Conservation (phyloP, 495 filamentous ascomycete species). For the Tuber brumale region DNA sequence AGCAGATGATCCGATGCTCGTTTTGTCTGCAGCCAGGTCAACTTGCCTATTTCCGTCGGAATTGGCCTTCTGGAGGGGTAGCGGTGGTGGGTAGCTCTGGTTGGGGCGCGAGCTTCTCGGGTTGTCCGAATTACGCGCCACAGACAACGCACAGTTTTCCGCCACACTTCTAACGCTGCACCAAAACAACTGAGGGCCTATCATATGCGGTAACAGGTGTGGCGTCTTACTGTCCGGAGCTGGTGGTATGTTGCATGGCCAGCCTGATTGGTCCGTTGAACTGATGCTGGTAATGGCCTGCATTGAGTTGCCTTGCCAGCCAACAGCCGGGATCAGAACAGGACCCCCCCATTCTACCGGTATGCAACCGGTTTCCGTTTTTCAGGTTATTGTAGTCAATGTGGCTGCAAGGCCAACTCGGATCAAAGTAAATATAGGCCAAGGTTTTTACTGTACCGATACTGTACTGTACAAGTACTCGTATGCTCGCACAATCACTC, state of each 20-base stretch:
- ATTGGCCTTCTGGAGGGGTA: slow-evolving; percentile 36
- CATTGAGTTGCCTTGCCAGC: background rate
- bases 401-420: too few relatives aligned
- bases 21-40: background rate
- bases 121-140: slow-evolving; percentile 30
- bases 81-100: slow-evolving; percentile 36
- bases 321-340: background rate
- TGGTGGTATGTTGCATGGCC: background rate
- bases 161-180: background rate
- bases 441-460: background rate
- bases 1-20: slow-evolving; percentile 1
- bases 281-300: background rate
- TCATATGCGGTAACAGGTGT: background rate
- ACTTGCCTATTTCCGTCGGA: slow-evolving; percentile 11
- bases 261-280: background rate
- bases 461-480: too few relatives aligned
- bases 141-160: slow-evolving; percentile 40
- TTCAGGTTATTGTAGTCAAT: background rate
- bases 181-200: background rate
- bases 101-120: slow-evolving; percentile 30
- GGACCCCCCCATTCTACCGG: background rate
- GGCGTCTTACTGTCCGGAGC: background rate
- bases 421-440: background rate
- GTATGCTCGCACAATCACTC: background rate
- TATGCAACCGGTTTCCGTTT: background rate